Conservation (phyloP, 495 filamentous ascomycete species). For the Tuber aestivum region DNA sequence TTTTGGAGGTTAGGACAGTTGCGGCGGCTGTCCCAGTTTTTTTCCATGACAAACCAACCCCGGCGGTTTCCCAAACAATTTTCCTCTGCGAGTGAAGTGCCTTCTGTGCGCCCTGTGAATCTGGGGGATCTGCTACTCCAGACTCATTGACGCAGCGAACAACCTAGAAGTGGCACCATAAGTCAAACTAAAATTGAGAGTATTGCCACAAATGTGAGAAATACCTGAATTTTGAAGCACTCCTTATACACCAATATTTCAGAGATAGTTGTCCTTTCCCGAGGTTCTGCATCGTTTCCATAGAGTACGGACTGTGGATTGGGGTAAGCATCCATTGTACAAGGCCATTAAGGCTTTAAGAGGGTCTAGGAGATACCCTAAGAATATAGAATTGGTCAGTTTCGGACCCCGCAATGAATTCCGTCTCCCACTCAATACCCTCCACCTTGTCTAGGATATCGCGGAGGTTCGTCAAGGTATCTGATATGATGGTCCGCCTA, state of each 20-base stretch:
- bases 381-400: conserved; percentile 8
- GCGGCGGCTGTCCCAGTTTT: neutral
- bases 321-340: neutral
- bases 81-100: neutral
- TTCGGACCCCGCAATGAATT: conserved; percentile 8
- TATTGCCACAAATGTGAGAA: neutral
- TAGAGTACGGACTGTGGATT: conserved; percentile 4
- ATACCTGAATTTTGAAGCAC: conserved; percentile 17
- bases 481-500: conserved; percentile 14
- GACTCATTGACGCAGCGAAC: conserved; percentile 15
- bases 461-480: conserved; percentile 15
- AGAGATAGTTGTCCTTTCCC: neutral
- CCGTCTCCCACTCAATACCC: conserved; percentile 3
- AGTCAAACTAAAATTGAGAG: neutral
- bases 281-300: neutral
- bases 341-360: neutral
- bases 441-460: conserved; percentile 11
- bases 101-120: neutral
- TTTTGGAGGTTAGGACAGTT: conserved; percentile 15
- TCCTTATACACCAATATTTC: conserved; percentile 19
- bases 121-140: conserved; percentile 1
- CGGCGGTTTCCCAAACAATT: conserved; percentile 16
- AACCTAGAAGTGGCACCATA: neutral
- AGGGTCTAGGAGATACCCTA: conserved; percentile 1
- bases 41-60: conserved; percentile 11